These are phyloP conservation scores for Irpex rosettiformis DNA, from an alignment of 1,284 basidiomycete species.

Conservation along the genomic window DNA sequence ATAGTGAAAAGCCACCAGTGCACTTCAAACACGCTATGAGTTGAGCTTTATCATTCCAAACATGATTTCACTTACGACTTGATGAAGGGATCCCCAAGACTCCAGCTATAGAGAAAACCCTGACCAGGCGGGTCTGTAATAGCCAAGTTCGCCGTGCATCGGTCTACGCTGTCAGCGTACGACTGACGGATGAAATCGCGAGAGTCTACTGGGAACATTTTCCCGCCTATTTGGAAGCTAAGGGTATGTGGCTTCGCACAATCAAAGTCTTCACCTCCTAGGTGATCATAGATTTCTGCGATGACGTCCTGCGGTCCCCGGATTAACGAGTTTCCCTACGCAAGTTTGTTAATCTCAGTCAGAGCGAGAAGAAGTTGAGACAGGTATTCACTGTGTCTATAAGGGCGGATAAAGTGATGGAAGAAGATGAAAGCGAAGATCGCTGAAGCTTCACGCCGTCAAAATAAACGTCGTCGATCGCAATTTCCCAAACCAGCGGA, in stretches of 20 bases:
- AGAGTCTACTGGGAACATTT: constrained; percentile 62
- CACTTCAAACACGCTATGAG: constrained; percentile 18
- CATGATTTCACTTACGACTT: constrained; percentile 31
- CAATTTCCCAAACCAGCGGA: constrained; percentile 47
- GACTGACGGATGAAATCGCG: constrained; percentile 52
- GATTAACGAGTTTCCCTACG: constrained; percentile 36
- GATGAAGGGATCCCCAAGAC: constrained; percentile 37
- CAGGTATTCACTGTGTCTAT: constrained; percentile 43
- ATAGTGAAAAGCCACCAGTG: constrained; percentile 50
- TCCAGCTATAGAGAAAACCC: constrained; percentile 36
- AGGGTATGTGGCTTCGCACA: constrained; percentile 51
- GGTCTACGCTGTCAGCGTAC: constrained; percentile 30
- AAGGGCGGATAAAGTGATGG: constrained; percentile 41
- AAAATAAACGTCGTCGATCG: constrained; percentile 54
- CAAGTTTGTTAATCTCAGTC: not conserved
- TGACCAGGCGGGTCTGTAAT: constrained; percentile 48
- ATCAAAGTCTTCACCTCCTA: constrained; percentile 30
- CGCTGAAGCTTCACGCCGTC: constrained; percentile 44
- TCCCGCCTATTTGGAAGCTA: constrained; percentile 59
- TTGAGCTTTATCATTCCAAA: not conserved
- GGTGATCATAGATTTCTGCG: constrained; percentile 33
- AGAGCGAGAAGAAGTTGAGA: not conserved
- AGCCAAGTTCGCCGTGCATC: constrained; percentile 38
- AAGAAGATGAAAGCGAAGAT: constrained; percentile 35
- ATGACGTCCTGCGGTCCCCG: constrained; percentile 36